These are phyloP conservation scores for Wickerhamiella lipophila DNA, from an alignment of 805 yeast genomes.

Conservation along the genomic window DNA sequence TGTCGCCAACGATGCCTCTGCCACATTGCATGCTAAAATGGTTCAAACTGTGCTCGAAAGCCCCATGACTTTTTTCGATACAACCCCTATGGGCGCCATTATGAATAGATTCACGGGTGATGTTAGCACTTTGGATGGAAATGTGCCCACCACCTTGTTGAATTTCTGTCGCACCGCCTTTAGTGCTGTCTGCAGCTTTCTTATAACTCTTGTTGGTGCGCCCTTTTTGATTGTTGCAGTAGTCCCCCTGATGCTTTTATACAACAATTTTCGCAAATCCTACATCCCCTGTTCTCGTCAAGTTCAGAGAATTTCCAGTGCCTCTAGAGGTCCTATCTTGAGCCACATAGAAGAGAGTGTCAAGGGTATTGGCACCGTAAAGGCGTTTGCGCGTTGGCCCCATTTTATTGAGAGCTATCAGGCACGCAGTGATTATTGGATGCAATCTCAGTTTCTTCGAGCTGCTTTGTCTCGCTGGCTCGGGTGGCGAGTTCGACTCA, in stretches of 20 bases:
- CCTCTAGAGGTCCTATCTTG: conserved; percentile 56
- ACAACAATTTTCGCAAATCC: conserved; percentile 47
- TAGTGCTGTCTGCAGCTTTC: conserved; percentile 41
- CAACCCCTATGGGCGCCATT: conserved; percentile 88
- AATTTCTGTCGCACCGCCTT: conserved; percentile 27
- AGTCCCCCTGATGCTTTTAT: conserved; percentile 46
- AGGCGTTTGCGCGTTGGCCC: conserved; percentile 47
- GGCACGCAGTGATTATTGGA: conserved; percentile 24
- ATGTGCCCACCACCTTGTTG: conserved; percentile 31
- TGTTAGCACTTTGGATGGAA: conserved; percentile 70
- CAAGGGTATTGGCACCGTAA: conserved; percentile 54
- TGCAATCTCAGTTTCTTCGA: conserved; percentile 46
- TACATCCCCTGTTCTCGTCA: conserved; percentile 57
- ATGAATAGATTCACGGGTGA: conserved; percentile 84
- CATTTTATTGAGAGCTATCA: conserved; percentile 41
- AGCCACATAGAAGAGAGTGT: conserved; percentile 67
- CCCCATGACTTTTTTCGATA: conserved; percentile 90
- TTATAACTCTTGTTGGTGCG: conserved; percentile 66
- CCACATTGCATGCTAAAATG: conserved; percentile 50
- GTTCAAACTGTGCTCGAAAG: conserved; percentile 61
- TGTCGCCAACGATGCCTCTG: conserved; percentile 13
- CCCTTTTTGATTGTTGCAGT: conserved; percentile 68
- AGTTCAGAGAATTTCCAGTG: conserved; percentile 50
- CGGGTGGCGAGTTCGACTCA: conserved; percentile 80
- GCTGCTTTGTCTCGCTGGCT: conserved; percentile 43